Percentiles rank a stretch among this genome's conserved stretches.
Conservation (phyloP, 164 flowering plant species). For the Warburgia ugandensis region DNA sequence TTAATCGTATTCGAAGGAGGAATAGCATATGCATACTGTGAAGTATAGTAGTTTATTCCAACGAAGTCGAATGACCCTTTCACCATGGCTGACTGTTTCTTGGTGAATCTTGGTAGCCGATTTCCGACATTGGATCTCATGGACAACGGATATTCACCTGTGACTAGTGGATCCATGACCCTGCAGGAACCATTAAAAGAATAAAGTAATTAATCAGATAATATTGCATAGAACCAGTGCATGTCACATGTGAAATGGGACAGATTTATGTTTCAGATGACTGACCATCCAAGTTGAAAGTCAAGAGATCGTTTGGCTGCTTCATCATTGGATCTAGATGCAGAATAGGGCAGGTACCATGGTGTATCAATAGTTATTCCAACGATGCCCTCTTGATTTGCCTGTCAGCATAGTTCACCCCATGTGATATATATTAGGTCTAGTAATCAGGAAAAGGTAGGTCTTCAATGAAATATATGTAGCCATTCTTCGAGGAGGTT, state of each 20-base stretch:
- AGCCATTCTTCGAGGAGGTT: too few species aligned
- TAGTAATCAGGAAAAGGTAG: too few species aligned
- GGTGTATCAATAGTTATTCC: constrained; percentile 38
- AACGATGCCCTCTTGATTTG: constrained; percentile 45
- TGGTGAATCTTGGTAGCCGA: constrained; percentile 47
- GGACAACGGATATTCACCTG: constrained; percentile 41
- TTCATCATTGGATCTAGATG: constrained; percentile 7
- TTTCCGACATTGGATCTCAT: constrained; percentile 32
- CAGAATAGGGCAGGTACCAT: constrained; percentile 41
- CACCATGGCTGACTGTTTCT: constrained; percentile 23
- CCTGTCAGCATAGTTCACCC: too few species aligned
- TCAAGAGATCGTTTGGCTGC: constrained; percentile 52
- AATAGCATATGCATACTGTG: constrained; percentile 24
- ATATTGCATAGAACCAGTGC: too few species aligned
- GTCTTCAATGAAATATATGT: too few species aligned
- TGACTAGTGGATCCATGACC: constrained; percentile 39
- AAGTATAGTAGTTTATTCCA: constrained; percentile 37
- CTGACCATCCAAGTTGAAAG: constrained; percentile 43
- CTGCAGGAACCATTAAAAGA: constrained; percentile 18
- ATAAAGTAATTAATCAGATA: too few species aligned
- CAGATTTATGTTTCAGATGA: too few species aligned
- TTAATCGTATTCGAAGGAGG: not conserved
- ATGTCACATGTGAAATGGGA: too few species aligned
- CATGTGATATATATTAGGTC: too few species aligned
- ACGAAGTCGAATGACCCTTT: constrained; percentile 33